Percentiles rank a stretch among this genome's conserved stretches.
These are phyloP conservation scores for Exophiala phaeomuriformis DNA, from an alignment of 2,329 filamentous ascomycete genomes.

Conservation along the genomic window DNA sequence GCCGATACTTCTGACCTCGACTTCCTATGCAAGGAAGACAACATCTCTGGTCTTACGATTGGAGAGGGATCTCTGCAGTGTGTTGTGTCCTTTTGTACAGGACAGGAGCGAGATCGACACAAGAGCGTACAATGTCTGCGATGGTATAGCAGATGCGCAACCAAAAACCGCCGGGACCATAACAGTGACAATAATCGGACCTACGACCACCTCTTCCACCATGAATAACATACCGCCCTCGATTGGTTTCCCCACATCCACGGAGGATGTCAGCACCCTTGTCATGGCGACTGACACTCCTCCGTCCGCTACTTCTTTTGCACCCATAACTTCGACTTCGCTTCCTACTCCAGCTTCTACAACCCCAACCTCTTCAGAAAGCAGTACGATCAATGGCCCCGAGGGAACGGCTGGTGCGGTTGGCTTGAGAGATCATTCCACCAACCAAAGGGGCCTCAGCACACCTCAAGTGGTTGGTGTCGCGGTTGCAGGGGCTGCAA, in stretches of 20 bases:
- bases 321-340: conserved; percentile 1
- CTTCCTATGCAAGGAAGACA: conserved; percentile 57
- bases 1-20: conserved; percentile 46
- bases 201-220: conserved; percentile 35
- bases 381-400: conserved; percentile 19
- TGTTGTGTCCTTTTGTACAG: conserved; percentile 52
- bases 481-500: conserved; percentile 48
- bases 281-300: conserved; percentile 16
- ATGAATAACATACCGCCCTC: conserved; percentile 13
- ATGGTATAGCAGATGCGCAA: conserved; percentile 43
- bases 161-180: conserved; percentile 53
- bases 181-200: conserved; percentile 49
- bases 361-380: conserved; percentile 5
- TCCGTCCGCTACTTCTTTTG: conserved; percentile 10
- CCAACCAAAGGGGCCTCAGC: conserved; percentile 26
- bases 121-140: conserved; percentile 52
- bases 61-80: conserved; percentile 67
- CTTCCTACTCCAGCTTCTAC: conserved; percentile 16
- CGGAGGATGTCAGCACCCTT: conserved; percentile 21
- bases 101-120: conserved; percentile 39
- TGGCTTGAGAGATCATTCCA: conserved; percentile 1
- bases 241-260: conserved; percentile 16
- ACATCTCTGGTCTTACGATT: conserved; percentile 57
- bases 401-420: conserved; percentile 11
- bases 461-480: conserved; percentile 53